Percentiles rank a stretch among this genome's conserved stretches.
These are phyloP conservation scores for Fusarium odoratissimum DNA, from an alignment of 2,329 filamentous ascomycete species.

Conservation along the genomic window DNA sequence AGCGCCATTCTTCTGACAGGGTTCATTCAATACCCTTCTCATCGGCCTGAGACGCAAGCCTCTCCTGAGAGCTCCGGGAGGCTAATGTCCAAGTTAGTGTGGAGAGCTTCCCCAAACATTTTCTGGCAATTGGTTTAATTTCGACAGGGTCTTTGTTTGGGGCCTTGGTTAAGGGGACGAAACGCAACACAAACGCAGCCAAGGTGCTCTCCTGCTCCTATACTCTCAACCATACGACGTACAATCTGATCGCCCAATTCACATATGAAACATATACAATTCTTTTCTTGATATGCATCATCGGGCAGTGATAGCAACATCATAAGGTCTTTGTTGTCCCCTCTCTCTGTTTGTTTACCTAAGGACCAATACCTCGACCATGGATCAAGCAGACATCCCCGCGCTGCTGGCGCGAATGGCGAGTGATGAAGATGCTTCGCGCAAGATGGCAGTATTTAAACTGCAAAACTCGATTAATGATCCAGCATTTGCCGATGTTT, in stretches of 20 bases:
- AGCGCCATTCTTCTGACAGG: conserved; percentile 12
- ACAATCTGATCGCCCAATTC: conserved; percentile 2
- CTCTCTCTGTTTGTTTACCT: conserved; percentile 5
- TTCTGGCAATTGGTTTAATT: conserved; percentile 37
- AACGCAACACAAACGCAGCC: conserved; percentile 1
- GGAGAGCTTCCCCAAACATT: conserved; percentile 33
- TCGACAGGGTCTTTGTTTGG: conserved; percentile 28
- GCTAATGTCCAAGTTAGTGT: conserved; percentile 13
- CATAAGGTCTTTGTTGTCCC: conserved; percentile 8
- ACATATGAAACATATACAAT: not conserved
- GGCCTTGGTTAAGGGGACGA: conserved; percentile 11
- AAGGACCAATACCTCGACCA: conserved; percentile 14
- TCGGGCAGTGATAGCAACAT: conserved; percentile 34
- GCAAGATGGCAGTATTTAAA: conserved; percentile 99
- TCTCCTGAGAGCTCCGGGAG: conserved; percentile 23
- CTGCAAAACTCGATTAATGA: conserved; percentile 95
- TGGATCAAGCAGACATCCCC: conserved; percentile 76
- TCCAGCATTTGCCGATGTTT: conserved; percentile 94
- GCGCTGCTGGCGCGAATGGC: conserved; percentile 72
- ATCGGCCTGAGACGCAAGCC: conserved; percentile 26
- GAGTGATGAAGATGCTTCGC: conserved; percentile 85
- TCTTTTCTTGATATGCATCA: not conserved
- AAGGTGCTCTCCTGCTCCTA: conserved; percentile 23
- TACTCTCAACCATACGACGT: conserved; percentile 10
- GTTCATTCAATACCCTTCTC: not conserved